phyloP scores from a whole-genome alignment of 257 asterid genomes.

The Anisodus tanguticus region DNA sequence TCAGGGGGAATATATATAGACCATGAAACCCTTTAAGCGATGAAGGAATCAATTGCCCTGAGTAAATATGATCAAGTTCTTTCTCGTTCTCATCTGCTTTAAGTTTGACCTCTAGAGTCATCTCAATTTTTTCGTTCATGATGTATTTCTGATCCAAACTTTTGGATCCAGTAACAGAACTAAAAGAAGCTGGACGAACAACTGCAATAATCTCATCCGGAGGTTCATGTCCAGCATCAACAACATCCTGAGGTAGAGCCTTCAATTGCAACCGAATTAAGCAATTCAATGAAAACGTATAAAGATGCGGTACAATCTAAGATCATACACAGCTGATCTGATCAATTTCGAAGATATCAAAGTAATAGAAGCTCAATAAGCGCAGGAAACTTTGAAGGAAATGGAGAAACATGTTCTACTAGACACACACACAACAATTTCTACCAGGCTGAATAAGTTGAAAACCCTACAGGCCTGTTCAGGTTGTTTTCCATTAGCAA shows the following conservation, averaged over 20 bases:
- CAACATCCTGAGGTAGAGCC: constrained; percentile 49
- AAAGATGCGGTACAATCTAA: neutral
- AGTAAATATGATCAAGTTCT: constrained; percentile 35
- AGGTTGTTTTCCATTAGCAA: neutral
- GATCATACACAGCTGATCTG: neutral
- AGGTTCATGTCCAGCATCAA: constrained; percentile 59
- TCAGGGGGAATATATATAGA: constrained; percentile 50
- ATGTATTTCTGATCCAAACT: constrained; percentile 59
- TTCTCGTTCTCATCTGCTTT: constrained; percentile 4
- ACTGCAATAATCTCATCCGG: constrained; percentile 59
- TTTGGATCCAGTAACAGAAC: constrained; percentile 32
- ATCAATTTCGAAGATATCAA: neutral
- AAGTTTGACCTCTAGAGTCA: constrained; percentile 42
- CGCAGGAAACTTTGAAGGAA: neutral
- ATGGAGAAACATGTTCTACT: neutral
- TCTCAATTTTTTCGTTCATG: constrained; percentile 44
- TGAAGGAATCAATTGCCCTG: constrained; percentile 38
- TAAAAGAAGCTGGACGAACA: constrained; percentile 59
- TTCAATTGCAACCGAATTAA: constrained; percentile 33
- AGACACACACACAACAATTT: neutral
- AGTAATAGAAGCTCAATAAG: neutral
- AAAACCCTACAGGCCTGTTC: neutral
- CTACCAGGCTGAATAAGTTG: neutral
- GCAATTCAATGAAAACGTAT: constrained; percentile 1
- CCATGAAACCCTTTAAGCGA: constrained; percentile 52